phyloP scores from a whole-genome alignment of 2,329 filamentous ascomycete genomes.

The Elsinoe arachidis region DNA sequence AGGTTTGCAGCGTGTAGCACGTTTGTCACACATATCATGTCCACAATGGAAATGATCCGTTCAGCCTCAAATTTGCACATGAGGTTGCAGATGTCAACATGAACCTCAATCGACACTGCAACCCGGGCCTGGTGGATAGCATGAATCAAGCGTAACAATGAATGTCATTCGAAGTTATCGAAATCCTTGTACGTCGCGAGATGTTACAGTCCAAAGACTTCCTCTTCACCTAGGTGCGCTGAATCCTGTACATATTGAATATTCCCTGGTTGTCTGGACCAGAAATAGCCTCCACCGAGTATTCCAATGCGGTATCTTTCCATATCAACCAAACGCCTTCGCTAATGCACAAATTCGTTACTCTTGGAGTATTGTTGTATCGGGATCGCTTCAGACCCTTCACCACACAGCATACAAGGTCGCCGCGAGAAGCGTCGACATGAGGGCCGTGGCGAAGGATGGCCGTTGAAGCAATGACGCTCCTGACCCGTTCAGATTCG shows the following conservation, averaged over 20 bases:
- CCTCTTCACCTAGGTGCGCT: too few relatives aligned
- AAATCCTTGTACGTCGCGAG: too few relatives aligned
- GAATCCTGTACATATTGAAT: background rate
- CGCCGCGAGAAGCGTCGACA: background rate
- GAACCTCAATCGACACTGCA: too few relatives aligned
- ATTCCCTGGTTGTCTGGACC: background rate
- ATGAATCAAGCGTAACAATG: too few relatives aligned
- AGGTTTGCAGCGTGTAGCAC: too few relatives aligned
- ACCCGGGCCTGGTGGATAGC: too few relatives aligned
- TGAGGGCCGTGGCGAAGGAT: background rate
- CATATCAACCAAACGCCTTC: background rate
- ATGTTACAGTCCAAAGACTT: too few relatives aligned
- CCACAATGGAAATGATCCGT: too few relatives aligned
- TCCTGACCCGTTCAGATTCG: constrained; percentile 19
- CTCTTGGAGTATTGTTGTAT: background rate
- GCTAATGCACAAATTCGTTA: background rate
- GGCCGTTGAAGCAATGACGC: background rate
- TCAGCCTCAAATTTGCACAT: too few relatives aligned
- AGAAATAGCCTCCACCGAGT: background rate
- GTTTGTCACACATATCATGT: too few relatives aligned
- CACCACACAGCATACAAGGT: background rate
- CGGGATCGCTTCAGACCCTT: background rate
- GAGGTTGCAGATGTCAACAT: too few relatives aligned
- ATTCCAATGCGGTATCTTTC: background rate
- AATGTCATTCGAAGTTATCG: too few relatives aligned